Conservation (phyloP, 2,329 filamentous ascomycete species). For the Penicillium sp. region DNA sequence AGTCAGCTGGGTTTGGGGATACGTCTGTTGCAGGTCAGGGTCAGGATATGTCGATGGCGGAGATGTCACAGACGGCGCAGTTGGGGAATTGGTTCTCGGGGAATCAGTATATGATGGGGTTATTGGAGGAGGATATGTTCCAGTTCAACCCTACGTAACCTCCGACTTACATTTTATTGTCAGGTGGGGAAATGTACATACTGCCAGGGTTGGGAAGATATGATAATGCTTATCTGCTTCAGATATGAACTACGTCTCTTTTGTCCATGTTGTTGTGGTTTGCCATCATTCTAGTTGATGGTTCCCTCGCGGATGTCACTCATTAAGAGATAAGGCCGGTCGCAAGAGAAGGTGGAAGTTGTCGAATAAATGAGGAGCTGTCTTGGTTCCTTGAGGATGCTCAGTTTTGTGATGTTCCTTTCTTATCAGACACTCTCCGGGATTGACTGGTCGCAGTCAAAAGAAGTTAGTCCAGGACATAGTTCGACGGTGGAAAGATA, state of each 20-base stretch:
- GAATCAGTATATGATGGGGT: slow-evolving; percentile 65
- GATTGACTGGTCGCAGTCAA: slow-evolving; percentile 31
- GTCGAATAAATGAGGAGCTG: neutral
- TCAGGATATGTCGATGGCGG: slow-evolving; percentile 19
- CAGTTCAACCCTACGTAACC: slow-evolving; percentile 27
- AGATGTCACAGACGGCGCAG: slow-evolving; percentile 44
- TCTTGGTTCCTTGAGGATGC: slow-evolving; percentile 22
- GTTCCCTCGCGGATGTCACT: neutral
- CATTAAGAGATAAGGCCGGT: neutral
- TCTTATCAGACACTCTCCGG: slow-evolving; percentile 29
- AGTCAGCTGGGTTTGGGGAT: slow-evolving; percentile 8
- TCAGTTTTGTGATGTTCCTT: slow-evolving; percentile 51
- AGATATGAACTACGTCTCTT: neutral
- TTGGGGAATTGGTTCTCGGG: slow-evolving; percentile 68
- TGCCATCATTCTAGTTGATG: neutral
- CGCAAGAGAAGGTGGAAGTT: slow-evolving; percentile 25
- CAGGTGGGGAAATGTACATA: neutral
- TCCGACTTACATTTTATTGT: neutral
- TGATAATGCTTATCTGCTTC: neutral
- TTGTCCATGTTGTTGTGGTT: neutral
- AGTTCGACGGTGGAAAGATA: neutral
- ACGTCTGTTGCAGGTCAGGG: neutral
- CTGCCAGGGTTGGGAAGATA: neutral
- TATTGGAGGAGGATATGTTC: slow-evolving; percentile 63
- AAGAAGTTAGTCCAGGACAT: neutral